Percentiles rank a stretch among this genome's conserved stretches.
Evolutionary conservation across 495 filamentous ascomycete genomes (phyloP).

Genomic region (Penicillium ochrochloron): DNA sequence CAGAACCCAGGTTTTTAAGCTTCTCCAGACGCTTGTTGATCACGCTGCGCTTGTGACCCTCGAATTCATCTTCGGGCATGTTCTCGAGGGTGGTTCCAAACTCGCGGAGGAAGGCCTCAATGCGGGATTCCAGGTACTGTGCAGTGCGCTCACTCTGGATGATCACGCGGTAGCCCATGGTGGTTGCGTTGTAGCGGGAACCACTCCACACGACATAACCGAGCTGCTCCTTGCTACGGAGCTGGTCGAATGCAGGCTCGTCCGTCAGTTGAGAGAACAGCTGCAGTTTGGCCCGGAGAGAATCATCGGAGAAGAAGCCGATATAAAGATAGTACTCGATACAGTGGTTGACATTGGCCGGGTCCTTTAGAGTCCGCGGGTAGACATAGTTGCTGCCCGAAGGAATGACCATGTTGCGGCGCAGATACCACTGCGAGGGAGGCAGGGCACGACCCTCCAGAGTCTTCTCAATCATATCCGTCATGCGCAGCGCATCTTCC

Average conservation of each 20-base stretch:
- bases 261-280: slow-evolving; percentile 90
- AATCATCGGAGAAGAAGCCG: slow-evolving; percentile 70
- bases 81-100: slow-evolving; percentile 67
- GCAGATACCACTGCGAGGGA: slow-evolving; percentile 77
- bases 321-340: slow-evolving; percentile 90
- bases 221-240: slow-evolving; percentile 96
- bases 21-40: slow-evolving; percentile 90
- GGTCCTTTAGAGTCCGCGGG: slow-evolving; percentile 77
- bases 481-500: slow-evolving; percentile 89
- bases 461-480: slow-evolving; percentile 76
- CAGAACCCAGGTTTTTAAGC: slow-evolving; percentile 87
- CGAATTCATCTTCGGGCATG: slow-evolving; percentile 86
- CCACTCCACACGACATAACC: slow-evolving; percentile 96
- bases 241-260: slow-evolving; percentile 90
- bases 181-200: slow-evolving; percentile 66
- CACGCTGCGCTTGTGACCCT: slow-evolving; percentile 86
- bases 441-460: slow-evolving; percentile 79
- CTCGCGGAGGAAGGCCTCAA: slow-evolving; percentile 76
- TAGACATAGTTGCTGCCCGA: slow-evolving; percentile 83
- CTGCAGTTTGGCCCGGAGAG: slow-evolving; percentile 72
- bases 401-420: slow-evolving; percentile 77
- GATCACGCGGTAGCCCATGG: slow-evolving; percentile 84
- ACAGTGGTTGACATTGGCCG: slow-evolving; percentile 94
- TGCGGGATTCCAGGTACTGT: slow-evolving; percentile 81
- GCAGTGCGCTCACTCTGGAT: slow-evolving; percentile 92